Base-by-base conservation (phyloP, 345 rosid species). In the Eucalyptus erythrocorys region DNA sequence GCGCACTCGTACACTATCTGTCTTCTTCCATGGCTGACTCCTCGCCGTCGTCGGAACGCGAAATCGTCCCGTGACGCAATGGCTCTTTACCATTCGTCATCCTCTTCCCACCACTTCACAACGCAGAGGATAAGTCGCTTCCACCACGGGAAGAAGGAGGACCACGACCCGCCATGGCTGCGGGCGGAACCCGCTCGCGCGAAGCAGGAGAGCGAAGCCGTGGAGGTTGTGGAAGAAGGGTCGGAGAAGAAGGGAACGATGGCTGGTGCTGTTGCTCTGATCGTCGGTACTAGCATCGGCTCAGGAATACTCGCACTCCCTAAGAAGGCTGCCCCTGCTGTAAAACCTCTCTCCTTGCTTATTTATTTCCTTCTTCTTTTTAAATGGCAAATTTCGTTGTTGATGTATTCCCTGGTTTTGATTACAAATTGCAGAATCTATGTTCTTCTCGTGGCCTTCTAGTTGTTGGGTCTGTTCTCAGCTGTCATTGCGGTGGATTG, bases 241-340 rank as follows among this genome's bases (percentile, higher is more conserved):
- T 86, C 51, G 85, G 88, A 90, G 86, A 91, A 90, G 87, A 93
- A 94, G 84, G 97, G 97, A 87, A 94, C 90, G 3, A 87, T 93
- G n/a, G 92, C 89, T 48, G 95, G 97, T 13, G 97, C 96, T 14
- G 93, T 92, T 87, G 95, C 95, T 34, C 93, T 94, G 81, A 91
- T 95, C 48, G 88, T 95, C 81, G 95, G 96, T 51, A 94, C 95
- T 49, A 94, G 95, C 89, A 94, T 94, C 87, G 95, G 97, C 21
- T 93, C 95, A 8, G 97, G 95, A 30, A 95, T 94, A 37, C 95
- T 94, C 88, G 94, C 94, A 13, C 94, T 95, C 16, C 95, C 97
- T 37, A 85, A 87, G 87, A 93, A 93, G 91, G 97, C 96, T 91
- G 89, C 93, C 87, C 91, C 93, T 92, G 97, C 95, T 85, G 95